Evolutionary conservation across 495 filamentous ascomycete species (phyloP).

Genomic region (Aspergillus bertholletiae): DNA sequence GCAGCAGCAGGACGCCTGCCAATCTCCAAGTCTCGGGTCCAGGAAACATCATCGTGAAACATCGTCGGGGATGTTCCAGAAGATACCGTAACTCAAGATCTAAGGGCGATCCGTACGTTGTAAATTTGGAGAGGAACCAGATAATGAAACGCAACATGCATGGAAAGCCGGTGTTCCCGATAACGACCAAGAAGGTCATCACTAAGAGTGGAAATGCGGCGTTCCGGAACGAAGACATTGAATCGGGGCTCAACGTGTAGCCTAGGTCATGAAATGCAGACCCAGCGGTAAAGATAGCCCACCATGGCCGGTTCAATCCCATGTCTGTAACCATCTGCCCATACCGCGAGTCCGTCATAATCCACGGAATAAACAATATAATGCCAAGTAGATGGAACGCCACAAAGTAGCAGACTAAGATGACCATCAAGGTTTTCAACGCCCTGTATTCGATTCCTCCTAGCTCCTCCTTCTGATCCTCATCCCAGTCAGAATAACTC

Average conservation of each 20-base stretch:
- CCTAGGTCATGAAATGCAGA: conserved; percentile 82
- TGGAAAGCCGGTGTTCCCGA: conserved; percentile 87
- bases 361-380: conserved; percentile 67
- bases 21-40: conserved; percentile 82
- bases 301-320: conserved; percentile 65
- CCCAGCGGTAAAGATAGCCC: conserved; percentile 75
- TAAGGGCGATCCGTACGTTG: conserved; percentile 51
- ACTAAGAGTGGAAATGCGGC: conserved; percentile 66
- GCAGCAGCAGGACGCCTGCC: conserved; percentile 66
- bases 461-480: conserved; percentile 82
- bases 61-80: conserved; percentile 82
- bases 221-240: conserved; percentile 75
- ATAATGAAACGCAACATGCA: conserved; percentile 83
- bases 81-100: conserved; percentile 82
- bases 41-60: conserved; percentile 85
- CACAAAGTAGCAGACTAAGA: conserved; percentile 67
- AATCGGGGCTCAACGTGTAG: conserved; percentile 78
- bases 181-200: conserved; percentile 72
- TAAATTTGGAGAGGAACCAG: conserved; percentile 58
- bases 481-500: conserved; percentile 29
- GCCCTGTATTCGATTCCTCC: conserved; percentile 86
- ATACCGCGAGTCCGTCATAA: conserved; percentile 49
- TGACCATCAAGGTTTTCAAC: conserved; percentile 69
- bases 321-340: conserved; percentile 48
- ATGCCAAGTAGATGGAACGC: conserved; percentile 66